Base-by-base conservation (phyloP, 2,329 filamentous ascomycete species). In the Thelonectria rubi region DNA sequence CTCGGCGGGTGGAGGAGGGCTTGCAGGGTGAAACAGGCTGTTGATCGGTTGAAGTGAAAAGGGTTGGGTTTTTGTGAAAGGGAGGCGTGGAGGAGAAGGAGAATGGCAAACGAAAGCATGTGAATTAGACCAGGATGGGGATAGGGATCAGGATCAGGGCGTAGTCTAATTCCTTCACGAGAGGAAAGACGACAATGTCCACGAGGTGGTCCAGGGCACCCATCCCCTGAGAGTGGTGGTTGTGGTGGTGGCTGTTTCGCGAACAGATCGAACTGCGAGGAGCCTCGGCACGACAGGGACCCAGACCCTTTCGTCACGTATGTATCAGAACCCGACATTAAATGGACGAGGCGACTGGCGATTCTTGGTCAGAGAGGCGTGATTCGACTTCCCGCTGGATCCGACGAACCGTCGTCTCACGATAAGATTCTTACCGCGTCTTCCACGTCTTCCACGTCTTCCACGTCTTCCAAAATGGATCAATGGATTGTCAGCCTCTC, bases 251-350 rank as follows among this genome's bases (percentile, higher is more conserved):
- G 4, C 24, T 7, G 24, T 24, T n/a, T n/a, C n/a, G n/a, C n/a
- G n/a, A n/a, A n/a, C 4, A 24, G 7, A 24, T 24, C 7, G 24
- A 34, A n/a, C n/a, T n/a, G 24, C 15, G 17, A 30, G 37, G 18
- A n/a, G 39, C 54, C 54, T 46, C 50, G 54, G 54, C 37, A 57
- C 12, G 20, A 45, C 54, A 43, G 46, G 54, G 54, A 37, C 43
- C 9, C 14, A 8, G 32, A 14, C 32, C 10, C 14, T 34, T 34
- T 11, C 9, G 32, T 14, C 3, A 34, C 32, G 32, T 8, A 30
- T 30, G 6, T 30, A 30, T 7, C 7, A 4, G 7, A 7, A 24
- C 24, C 24, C 24, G 24, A 24, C 24, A 24, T 24, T 24, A 24
- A 24, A 24, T 24, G 24, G 24, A 24, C 42, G n/a, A 50, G 40